These are phyloP conservation scores for Echites panduratus DNA, from an alignment of 257 asterid species.

Conservation along the genomic window DNA sequence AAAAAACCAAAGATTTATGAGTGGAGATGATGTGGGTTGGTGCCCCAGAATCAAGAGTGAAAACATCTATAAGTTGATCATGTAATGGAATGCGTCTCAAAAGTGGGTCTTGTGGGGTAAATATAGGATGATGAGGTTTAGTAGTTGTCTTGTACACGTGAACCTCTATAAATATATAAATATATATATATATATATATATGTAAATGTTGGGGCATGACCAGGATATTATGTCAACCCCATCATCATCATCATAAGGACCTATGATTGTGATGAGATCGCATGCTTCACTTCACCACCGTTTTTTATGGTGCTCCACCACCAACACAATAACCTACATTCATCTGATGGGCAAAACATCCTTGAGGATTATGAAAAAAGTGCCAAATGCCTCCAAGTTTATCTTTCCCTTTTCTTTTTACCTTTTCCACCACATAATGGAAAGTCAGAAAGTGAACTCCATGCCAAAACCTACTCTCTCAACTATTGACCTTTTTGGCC, in stretches of 20 bases:
- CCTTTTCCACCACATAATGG: not conserved
- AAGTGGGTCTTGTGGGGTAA: conserved; percentile 20
- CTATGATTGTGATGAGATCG: not conserved
- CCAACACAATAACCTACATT: conserved; percentile 2
- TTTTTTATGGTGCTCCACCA: conserved; percentile 5
- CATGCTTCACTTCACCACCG: not conserved
- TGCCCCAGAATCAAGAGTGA: conserved; percentile 10
- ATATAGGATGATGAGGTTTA: conserved; percentile 12
- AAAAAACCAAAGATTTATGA: not conserved
- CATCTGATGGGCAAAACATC: not conserved
- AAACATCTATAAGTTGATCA: not conserved
- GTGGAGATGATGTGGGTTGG: conserved; percentile 7
- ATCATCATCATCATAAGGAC: conserved; percentile 4
- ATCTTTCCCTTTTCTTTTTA: not conserved
- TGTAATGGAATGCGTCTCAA: conserved; percentile 17
- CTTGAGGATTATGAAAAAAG: conserved; percentile 1
- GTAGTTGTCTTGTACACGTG: conserved; percentile 20
- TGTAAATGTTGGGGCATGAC: conserved; percentile 8
- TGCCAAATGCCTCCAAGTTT: conserved; percentile 6
- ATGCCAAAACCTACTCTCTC: not conserved
- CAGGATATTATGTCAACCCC: conserved; percentile 14
- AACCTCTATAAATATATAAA: not conserved
- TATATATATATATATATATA: too few relatives aligned
- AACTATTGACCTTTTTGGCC: not conserved
- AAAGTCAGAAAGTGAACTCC: not conserved